Base-by-base conservation (phyloP, 164 flowering plant species). In the grape (Vitis vinifera) region DNA sequence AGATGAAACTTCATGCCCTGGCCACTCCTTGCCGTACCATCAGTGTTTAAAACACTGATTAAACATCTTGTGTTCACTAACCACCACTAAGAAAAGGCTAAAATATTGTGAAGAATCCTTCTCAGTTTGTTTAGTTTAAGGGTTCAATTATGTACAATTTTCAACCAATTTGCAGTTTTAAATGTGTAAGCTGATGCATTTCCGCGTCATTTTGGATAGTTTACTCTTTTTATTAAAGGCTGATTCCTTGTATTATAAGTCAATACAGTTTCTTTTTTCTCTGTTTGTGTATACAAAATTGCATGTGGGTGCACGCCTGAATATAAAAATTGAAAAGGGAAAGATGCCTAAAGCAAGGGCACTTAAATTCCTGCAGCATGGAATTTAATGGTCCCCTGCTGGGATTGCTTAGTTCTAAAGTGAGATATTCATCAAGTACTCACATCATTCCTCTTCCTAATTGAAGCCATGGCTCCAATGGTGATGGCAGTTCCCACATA, bases 1-100 rank as follows among this genome's bases (percentile, higher is more conserved):
- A 87, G 72, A 85, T 70, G 78, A 87, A 89, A 73, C 82, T 82
- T 5, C 85, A 67, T 56, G 73, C 78, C n/a, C 52, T 83, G 62
- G 64, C 76, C 49, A 72, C 83, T 37, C 48, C 80, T 66, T 77
- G 77, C 71, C 80, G 67, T 3, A 80, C 87, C 59, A 87, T 88
- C 65, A 78, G 71, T 59, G 79, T 81, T 19, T 77, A 52, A 6
- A 37, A 14, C 27, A 29, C 4, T 68, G 4, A 63, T 29, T 13
- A 60, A 27, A 44, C 27, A 19, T 27, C 9, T 62, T 12, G 19
- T 48, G 8, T 12, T 10, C 17, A 63, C 53, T 50, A 10, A 63
- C 55, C 55, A 49, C 13, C 11, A 63, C 17, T n/a, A 48, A 63
- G 51, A 19, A 19, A 57, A 8, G 10, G 10, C 30, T 57, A 8